These are phyloP conservation scores for Trametes villosa DNA, from an alignment of 768 basidiomycete species.

Conservation along the genomic window DNA sequence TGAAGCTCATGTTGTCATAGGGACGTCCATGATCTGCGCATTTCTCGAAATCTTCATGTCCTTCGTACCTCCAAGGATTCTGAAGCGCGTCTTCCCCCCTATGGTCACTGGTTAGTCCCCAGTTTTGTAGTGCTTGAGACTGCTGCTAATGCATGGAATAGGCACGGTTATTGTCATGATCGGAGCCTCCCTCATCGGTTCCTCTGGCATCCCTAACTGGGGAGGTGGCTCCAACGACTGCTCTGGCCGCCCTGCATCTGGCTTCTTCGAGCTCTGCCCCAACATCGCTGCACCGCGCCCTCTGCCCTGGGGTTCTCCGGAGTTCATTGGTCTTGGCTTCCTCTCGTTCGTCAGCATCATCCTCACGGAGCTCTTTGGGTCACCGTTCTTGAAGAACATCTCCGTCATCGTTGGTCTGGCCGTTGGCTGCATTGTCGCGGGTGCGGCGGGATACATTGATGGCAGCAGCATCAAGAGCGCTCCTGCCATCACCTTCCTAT, in stretches of 20 bases:
- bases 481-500: slow-evolving; percentile 82
- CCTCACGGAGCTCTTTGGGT: slow-evolving; percentile 80
- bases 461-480: slow-evolving; percentile 64
- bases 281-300: slow-evolving; percentile 71
- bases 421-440: slow-evolving; percentile 82
- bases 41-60: slow-evolving; percentile 82
- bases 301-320: slow-evolving; percentile 79
- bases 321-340: slow-evolving; percentile 89
- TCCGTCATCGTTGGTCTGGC: slow-evolving; percentile 76
- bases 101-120: slow-evolving; percentile 63
- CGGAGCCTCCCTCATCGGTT: slow-evolving; percentile 75
- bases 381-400: slow-evolving; percentile 82
- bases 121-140: background rate
- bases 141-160: slow-evolving; percentile 24
- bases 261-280: slow-evolving; percentile 75
- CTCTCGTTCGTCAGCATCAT: slow-evolving; percentile 78
- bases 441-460: slow-evolving; percentile 79
- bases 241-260: slow-evolving; percentile 57
- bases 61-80: slow-evolving; percentile 66
- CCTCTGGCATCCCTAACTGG: slow-evolving; percentile 80
- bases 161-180: slow-evolving; percentile 83
- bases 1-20: slow-evolving; percentile 37
- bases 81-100: slow-evolving; percentile 77
- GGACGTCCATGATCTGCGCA: slow-evolving; percentile 76
- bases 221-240: slow-evolving; percentile 84